Evolutionary conservation across 2,329 filamentous ascomycete genomes (phyloP).

Genomic region (Pseudogymnoascus sp.): DNA sequence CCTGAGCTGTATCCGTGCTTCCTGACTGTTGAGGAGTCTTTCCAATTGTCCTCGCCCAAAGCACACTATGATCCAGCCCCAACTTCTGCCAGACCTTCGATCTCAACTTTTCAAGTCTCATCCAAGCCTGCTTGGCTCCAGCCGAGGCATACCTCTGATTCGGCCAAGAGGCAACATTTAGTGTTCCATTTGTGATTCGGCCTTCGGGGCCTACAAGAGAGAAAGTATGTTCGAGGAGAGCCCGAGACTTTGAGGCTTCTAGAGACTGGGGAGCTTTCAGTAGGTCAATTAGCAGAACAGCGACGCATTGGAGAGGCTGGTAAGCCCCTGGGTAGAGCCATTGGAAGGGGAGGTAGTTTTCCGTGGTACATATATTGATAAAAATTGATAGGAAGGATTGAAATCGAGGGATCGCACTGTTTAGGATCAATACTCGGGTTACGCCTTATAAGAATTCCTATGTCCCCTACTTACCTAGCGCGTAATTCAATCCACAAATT

Average conservation of each 20-base stretch:
- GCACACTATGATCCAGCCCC: neutral
- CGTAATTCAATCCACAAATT: neutral
- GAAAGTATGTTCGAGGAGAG: conserved; percentile 18
- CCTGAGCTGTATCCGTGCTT: neutral
- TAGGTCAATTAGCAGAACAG: conserved; percentile 18
- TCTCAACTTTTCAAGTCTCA: neutral
- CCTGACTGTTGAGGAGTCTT: neutral
- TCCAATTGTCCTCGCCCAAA: neutral
- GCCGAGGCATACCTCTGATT: neutral
- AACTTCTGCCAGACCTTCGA: neutral
- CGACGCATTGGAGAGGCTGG: conserved; percentile 18
- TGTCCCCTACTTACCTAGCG: conserved; percentile 7
- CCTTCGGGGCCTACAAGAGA: neutral
- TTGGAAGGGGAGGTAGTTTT: conserved; percentile 17
- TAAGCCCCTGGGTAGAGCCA: conserved; percentile 23
- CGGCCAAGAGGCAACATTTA: neutral
- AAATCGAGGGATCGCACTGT: conserved; percentile 19
- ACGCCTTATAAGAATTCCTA: conserved; percentile 7
- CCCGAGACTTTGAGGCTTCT: conserved; percentile 16
- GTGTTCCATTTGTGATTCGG: neutral
- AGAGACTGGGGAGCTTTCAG: conserved; percentile 17
- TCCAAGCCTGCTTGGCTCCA: neutral
- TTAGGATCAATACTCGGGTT: neutral
- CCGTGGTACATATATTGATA: conserved; percentile 18
- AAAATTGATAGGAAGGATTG: conserved; percentile 21